Base-by-base conservation (phyloP, 164 flowering plant species). In the Umbellularia californica region DNA sequence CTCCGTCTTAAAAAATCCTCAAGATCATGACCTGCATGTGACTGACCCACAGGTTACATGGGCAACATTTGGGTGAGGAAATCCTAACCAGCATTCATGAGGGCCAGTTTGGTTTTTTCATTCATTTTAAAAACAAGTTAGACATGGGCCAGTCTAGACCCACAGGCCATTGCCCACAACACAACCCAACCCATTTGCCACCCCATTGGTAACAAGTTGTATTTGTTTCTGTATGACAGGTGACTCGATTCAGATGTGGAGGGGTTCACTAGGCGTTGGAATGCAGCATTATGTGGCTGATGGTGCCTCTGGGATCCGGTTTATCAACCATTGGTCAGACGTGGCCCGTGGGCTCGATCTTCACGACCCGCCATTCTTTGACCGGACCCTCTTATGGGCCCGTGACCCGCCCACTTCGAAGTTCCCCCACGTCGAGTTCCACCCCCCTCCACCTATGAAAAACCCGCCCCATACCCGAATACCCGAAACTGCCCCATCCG, bases 211-310 rank as follows among this genome's bases (percentile, higher is more conserved):
- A 35, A 35, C 9, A 35, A 5, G 9, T 35, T 35, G 41, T 12
- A 69, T 33, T 15, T 25, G 10, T 62, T 60, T 72, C 2, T 15
- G 4, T 7, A 15, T 64, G 5, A 10, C 50, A 90, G 90, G 85
- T 92, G 0, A 90, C 97, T 3, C 55, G 20, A 15, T 75, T 79
- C 66, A 75, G 63, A 51, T 75, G 78, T 14, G 81, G 90, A 55
- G 90, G 74, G 2, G 74, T 63, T 58, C 58, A 4, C 62, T 70
- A 4, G 93, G 96, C 22, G 88, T 88, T 1, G 91, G 89, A 2
- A 83, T 88, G 87, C 89, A 88, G 55, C 95, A 91, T 70, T 87
- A 87, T 55, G 90, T 76, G 3, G 93, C 90, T 0, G 93, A 91
- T 69, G 93, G 96, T n/a, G 75, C 70, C 24, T 83, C 90, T 2